Evolutionary conservation across 495 filamentous ascomycete species (phyloP), one percentile per base, ranked within the genome.

Genomic region (Penicillium soppii): DNA sequence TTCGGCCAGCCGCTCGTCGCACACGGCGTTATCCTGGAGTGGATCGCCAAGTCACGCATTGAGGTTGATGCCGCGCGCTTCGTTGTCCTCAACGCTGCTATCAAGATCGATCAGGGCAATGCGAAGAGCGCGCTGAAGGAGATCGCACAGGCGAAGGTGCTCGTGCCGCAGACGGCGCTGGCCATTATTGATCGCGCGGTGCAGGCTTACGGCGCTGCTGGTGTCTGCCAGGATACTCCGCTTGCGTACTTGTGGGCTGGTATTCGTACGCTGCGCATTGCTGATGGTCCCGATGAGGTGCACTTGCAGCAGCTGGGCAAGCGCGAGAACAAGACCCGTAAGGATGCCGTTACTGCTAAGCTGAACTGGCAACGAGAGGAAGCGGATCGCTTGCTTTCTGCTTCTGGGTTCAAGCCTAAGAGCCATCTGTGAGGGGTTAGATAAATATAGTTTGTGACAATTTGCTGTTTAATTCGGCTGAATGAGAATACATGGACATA

Each of bases 271-370:
- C 65, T 96, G 57, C 77, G 89, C 46, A 82, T 96, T 61, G 91
- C 89, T 4, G 91, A 96, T 71, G 92, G 91, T 5, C 91, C 91
- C 0, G 92, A 96, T 70, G 92, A 96, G 79, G 91, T 95, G 32
- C 91, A 96, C 70, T 68, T 96, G 66, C 88, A 95, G 73, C 91
- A 96, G 67, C 76, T 96, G 71, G 92, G 90, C 9, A 81, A 82
- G 59, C 83, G 90, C 43, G 91, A 97, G 78, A 95, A 91, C 63
- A 85, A 81, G 71, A 68, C 79, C 33, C 78, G 82, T 32, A 76
- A 76, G 68, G 84, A 75, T 41, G 72, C 79, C 35, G 76, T 91
- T 43, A 73, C 77, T 27, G 76, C 75, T 41, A 86, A 82, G 65
- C 75, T 92, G 58, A 72, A 76, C 27, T 76, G 70, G 69, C 90